A percentile compares a stretch with the other conserved stretches of the same genome.
Evolutionary conservation across 1,284 basidiomycete species (phyloP).

Genomic region (Irpex rosettiformis): DNA sequence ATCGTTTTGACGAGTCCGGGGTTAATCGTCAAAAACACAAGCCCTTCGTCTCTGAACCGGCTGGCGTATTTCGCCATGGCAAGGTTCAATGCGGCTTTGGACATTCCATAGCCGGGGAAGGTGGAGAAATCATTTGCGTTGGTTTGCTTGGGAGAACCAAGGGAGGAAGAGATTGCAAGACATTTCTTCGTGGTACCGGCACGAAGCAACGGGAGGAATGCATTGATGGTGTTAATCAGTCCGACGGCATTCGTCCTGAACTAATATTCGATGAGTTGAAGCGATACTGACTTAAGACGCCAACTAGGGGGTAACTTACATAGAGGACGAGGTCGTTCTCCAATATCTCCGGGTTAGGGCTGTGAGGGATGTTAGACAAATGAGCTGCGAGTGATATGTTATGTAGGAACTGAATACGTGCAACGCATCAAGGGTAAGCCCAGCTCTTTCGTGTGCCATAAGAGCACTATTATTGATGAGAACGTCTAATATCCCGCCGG

Average conservation of each 20-base stretch:
- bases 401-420: background rate
- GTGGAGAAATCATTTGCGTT: conserved; percentile 13
- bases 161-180: conserved; percentile 17
- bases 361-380: background rate
- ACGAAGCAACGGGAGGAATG: conserved; percentile 35
- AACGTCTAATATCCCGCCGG: conserved; percentile 25
- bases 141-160: conserved; percentile 27
- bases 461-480: conserved; percentile 29
- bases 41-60: conserved; percentile 30
- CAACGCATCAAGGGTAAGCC: conserved; percentile 3
- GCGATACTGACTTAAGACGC: background rate
- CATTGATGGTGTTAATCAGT: conserved; percentile 32
- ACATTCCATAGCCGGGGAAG: conserved; percentile 30
- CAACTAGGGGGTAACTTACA: conserved; percentile 10
- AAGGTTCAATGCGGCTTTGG: conserved; percentile 37
- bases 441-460: background rate
- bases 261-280: conserved; percentile 8
- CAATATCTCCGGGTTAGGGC: conserved; percentile 15
- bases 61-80: conserved; percentile 36
- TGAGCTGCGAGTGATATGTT: background rate
- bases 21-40: conserved; percentile 32
- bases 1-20: conserved; percentile 34
- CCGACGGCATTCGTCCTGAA: conserved; percentile 36
- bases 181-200: conserved; percentile 20
- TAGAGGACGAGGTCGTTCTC: conserved; percentile 20